Conservation (phyloP, 352 stramenopile genomes). For the Globisporangium heterothallicum region DNA sequence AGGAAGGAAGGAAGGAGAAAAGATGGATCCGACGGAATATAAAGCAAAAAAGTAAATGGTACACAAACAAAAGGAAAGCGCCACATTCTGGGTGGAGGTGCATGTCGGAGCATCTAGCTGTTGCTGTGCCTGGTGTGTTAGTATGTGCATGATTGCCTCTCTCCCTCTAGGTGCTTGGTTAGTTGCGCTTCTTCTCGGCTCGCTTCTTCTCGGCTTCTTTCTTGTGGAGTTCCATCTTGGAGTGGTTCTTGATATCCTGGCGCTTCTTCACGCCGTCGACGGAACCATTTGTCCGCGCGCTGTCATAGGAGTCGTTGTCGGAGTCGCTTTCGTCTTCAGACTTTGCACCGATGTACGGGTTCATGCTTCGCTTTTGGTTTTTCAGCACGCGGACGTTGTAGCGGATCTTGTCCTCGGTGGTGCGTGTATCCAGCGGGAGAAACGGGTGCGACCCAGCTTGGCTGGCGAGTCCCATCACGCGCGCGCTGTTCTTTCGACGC, state of each 20-base stretch:
- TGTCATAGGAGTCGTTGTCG: constrained; percentile 10
- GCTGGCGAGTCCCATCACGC: constrained; percentile 29
- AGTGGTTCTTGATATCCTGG: constrained; percentile 60
- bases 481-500: constrained; percentile 72
- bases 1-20: neutral
- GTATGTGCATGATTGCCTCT: neutral
- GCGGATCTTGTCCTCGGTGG: constrained; percentile 50
- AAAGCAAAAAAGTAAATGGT: constrained; percentile 1
- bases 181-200: constrained; percentile 32
- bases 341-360: constrained; percentile 46
- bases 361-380: constrained; percentile 44
- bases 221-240: constrained; percentile 57
- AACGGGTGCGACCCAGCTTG: constrained; percentile 22
- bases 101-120: too few species aligned
- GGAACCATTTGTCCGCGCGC: neutral
- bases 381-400: constrained; percentile 74
- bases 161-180: neutral
- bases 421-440: constrained; percentile 35
- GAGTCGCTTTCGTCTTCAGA: constrained; percentile 18
- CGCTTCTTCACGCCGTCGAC: constrained; percentile 34
- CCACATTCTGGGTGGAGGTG: too few species aligned
- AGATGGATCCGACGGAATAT: too few species aligned
- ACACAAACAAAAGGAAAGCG: neutral
- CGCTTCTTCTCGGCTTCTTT: constrained; percentile 44
- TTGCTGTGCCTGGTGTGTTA: too few species aligned